phyloP scores from a whole-genome alignment of 1,284 basidiomycete species.

The Puccinia polysora region DNA sequence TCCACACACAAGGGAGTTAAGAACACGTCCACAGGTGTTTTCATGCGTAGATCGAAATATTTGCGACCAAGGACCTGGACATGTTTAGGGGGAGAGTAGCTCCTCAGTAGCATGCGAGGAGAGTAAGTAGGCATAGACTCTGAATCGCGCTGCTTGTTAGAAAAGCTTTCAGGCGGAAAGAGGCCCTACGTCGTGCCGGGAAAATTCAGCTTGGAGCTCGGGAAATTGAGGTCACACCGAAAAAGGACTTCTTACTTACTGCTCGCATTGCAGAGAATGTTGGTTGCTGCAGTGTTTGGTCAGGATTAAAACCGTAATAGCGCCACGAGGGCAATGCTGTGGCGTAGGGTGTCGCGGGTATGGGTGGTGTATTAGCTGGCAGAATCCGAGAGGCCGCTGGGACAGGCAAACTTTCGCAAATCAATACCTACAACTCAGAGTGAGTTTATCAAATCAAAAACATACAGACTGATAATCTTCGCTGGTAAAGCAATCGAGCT shows the following conservation, averaged over 20 bases:
- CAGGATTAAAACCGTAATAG: constrained; percentile 23
- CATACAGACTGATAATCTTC: constrained; percentile 30
- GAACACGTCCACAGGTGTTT: constrained; percentile 24
- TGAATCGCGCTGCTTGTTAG: background rate
- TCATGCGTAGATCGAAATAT: constrained; percentile 27
- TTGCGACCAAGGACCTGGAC: constrained; percentile 19
- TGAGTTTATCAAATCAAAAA: background rate
- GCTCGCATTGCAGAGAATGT: constrained; percentile 23
- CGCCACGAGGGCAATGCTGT: constrained; percentile 30
- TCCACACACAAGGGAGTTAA: constrained; percentile 20
- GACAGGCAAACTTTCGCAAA: background rate
- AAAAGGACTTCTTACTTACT: background rate
- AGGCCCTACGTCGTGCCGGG: constrained; percentile 1
- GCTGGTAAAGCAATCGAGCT: constrained; percentile 18
- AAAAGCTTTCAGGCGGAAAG: constrained; percentile 26
- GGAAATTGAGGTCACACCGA: background rate
- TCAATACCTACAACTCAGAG: background rate
- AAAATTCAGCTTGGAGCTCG: background rate
- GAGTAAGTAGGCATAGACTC: background rate
- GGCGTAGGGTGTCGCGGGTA: constrained; percentile 21
- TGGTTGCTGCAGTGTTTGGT: constrained; percentile 19
- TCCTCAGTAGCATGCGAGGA: background rate
- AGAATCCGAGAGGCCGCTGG: constrained; percentile 23
- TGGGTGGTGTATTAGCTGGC: constrained; percentile 4
- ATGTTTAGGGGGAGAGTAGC: background rate